Evolutionary conservation across 108 stramenopile species (phyloP).

Genomic region (Asterionellopsis glacialis): DNA sequence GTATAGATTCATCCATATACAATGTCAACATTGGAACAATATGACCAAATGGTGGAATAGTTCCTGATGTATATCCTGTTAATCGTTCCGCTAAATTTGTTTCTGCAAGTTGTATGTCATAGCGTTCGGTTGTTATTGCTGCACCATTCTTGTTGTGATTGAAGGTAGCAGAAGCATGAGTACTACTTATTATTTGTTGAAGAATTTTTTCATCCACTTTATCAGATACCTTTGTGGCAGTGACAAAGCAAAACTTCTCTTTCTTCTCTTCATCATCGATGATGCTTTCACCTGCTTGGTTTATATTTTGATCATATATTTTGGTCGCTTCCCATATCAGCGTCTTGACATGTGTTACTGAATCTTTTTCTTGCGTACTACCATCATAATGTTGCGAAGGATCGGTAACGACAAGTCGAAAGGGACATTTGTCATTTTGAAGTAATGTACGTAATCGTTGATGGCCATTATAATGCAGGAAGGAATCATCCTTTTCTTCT

Average conservation of each 20-base stretch:
- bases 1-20: background rate
- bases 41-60: constrained; percentile 37
- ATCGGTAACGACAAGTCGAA: too few relatives aligned
- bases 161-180: too few relatives aligned
- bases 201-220: background rate
- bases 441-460: too few relatives aligned
- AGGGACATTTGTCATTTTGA: too few relatives aligned
- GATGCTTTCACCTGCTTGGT: too few relatives aligned
- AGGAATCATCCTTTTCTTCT: background rate
- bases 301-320: too few relatives aligned
- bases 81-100: constrained; percentile 21
- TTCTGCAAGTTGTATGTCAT: background rate
- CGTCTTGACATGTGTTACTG: background rate
- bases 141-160: too few relatives aligned
- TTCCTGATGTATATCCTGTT: constrained; percentile 30
- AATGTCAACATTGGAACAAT: constrained; percentile 8
- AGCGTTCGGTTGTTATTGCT: background rate
- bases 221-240: background rate
- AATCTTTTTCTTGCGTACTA: too few relatives aligned
- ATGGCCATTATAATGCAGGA: too few relatives aligned
- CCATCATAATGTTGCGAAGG: too few relatives aligned
- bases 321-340: background rate
- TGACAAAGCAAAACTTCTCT: background rate
- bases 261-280: background rate
- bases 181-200: background rate